phyloP scores from a whole-genome alignment of 495 filamentous ascomycete species.

The Talaromyces stipitatus region DNA sequence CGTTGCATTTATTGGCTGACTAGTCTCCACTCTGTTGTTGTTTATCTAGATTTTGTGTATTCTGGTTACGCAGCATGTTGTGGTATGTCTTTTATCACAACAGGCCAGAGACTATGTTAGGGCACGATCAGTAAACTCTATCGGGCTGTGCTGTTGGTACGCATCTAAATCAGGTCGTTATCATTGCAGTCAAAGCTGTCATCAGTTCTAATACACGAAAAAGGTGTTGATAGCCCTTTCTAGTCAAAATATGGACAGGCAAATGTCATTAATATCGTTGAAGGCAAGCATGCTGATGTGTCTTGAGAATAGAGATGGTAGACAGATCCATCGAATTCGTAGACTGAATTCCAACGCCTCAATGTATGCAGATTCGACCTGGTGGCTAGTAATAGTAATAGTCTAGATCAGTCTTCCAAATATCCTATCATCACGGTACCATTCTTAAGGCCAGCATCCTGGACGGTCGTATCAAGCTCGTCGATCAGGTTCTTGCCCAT shows the following conservation, averaged over 20 bases:
- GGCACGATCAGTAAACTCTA: no score
- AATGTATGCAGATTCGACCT: constrained; percentile 1
- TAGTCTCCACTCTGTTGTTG: background rate
- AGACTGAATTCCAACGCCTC: constrained; percentile 2
- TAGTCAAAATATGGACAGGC: background rate
- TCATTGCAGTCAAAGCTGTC: background rate
- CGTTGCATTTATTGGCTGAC: background rate
- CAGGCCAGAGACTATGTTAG: no score
- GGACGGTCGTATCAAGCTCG: constrained; percentile 60
- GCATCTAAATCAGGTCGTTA: background rate
- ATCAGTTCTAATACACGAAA: background rate
- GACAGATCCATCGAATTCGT: background rate
- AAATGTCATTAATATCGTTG: background rate
- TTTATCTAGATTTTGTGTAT: background rate
- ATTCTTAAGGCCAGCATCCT: constrained; percentile 80
- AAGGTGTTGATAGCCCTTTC: background rate
- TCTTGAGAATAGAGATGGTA: background rate
- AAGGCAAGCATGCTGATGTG: background rate
- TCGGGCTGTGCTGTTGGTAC: no score
- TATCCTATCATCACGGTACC: constrained; percentile 91
- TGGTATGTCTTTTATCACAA: background rate
- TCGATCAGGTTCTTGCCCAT: constrained; percentile 79
- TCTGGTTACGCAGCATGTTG: background rate
- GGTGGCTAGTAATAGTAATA: background rate
- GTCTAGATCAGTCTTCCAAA: constrained; percentile 46